Conservation (phyloP, 2,329 filamentous ascomycete species). For the Sclerotinia nivalis region DNA sequence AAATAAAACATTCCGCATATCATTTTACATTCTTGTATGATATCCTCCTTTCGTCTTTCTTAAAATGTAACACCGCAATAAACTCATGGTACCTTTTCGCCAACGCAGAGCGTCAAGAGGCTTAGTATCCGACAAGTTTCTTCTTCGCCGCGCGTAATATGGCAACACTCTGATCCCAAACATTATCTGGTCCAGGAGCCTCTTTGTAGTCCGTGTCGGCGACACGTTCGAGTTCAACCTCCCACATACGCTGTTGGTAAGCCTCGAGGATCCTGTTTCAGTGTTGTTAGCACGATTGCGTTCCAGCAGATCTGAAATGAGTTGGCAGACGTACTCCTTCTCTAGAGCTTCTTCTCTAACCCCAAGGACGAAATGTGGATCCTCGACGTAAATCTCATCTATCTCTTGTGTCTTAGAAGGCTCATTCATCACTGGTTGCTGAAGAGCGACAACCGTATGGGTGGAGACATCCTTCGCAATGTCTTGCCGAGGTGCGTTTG, state of each 20-base stretch:
- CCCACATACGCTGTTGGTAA: conserved; percentile 29
- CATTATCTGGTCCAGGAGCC: background rate
- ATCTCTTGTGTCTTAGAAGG: background rate
- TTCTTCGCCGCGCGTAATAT: conserved; percentile 23
- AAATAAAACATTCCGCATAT: background rate
- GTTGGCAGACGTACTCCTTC: conserved; percentile 27
- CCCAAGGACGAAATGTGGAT: conserved; percentile 35
- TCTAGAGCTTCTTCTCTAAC: conserved; percentile 28
- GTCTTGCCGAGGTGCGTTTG: background rate
- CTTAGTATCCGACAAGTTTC: conserved; percentile 22
- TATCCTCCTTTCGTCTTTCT: background rate
- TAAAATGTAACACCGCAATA: background rate
- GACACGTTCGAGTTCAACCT: conserved; percentile 30
- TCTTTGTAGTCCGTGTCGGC: conserved; percentile 12
- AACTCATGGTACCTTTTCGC: background rate
- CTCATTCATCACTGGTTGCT: background rate
- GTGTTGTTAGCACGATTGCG: conserved; percentile 1
- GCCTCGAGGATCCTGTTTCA: conserved; percentile 29
- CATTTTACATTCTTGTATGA: background rate
- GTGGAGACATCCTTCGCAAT: background rate
- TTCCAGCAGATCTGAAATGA: background rate
- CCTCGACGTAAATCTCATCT: conserved; percentile 24
- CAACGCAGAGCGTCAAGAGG: too few relatives aligned
- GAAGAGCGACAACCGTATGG: background rate
- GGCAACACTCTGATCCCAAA: conserved; percentile 24